Conservation (phyloP, 352 stramenopile species). For the Phytophthora fragariae region DNA sequence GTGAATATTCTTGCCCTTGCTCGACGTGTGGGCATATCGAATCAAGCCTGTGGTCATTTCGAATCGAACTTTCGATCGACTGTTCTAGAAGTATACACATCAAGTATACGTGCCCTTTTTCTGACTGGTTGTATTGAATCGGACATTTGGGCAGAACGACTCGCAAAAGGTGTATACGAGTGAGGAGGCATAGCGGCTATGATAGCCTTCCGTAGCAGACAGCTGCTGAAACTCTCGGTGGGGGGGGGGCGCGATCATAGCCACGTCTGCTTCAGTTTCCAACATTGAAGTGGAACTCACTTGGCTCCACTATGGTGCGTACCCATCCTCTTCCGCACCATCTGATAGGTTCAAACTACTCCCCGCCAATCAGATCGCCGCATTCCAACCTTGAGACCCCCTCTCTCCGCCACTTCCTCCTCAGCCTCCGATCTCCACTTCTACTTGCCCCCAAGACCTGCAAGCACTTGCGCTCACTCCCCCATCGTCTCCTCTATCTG, state of each 20-base stretch:
- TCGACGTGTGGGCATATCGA: too few relatives aligned
- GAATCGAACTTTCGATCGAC: too few relatives aligned
- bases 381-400: constrained; percentile 3
- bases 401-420: neutral
- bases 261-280: neutral
- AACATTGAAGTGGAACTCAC: constrained; percentile 6
- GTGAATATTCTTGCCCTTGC: too few relatives aligned
- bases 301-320: constrained; percentile 9
- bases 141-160: too few relatives aligned
- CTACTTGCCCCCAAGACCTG: neutral
- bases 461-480: neutral
- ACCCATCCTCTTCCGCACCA: constrained; percentile 21
- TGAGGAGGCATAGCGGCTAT: too few relatives aligned
- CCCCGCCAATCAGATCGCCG: constrained; percentile 16
- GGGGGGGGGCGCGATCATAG: neutral
- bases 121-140: too few relatives aligned
- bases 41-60: too few relatives aligned
- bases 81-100: too few relatives aligned
- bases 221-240: neutral
- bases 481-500: constrained; percentile 16
- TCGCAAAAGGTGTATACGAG: too few relatives aligned
- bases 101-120: too few relatives aligned
- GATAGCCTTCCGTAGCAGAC: neutral
- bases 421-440: neutral
- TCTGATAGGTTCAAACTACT: constrained; percentile 18